These are phyloP conservation scores for Clohesyomyces aquaticus DNA, from an alignment of 495 filamentous ascomycete genomes.

Conservation along the genomic window DNA sequence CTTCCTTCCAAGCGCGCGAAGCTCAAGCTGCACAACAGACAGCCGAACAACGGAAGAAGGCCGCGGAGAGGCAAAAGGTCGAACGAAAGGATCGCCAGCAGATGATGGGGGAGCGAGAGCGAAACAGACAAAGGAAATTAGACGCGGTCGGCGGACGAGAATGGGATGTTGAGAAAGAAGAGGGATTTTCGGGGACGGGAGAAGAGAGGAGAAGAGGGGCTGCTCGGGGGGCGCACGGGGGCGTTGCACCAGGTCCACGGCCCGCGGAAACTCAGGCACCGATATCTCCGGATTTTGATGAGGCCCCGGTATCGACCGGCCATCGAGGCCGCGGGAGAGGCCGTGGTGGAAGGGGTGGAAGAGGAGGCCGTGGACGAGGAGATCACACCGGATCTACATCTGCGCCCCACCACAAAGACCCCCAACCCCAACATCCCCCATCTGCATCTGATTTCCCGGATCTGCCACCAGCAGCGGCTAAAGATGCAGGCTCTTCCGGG, in stretches of 20 bases:
- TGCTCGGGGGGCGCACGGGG: conserved; percentile 64
- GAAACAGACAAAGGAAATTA: conserved; percentile 71
- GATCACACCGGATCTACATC: conserved; percentile 9
- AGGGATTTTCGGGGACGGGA: conserved; percentile 55
- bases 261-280: too few species aligned
- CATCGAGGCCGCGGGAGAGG: conserved; percentile 20
- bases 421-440: conserved; percentile 30
- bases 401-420: not conserved
- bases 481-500: not conserved
- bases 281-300: too few species aligned
- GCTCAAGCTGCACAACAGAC: conserved; percentile 51
- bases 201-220: conserved; percentile 51
- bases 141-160: conserved; percentile 67
- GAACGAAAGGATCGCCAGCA: conserved; percentile 61
- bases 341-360: conserved; percentile 25
- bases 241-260: conserved; percentile 46
- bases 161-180: conserved; percentile 77
- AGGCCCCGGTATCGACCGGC: too few species aligned
- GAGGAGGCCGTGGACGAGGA: conserved; percentile 24
- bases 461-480: conserved; percentile 31
- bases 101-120: conserved; percentile 73
- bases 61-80: conserved; percentile 51
- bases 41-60: conserved; percentile 25
- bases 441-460: conserved; percentile 41
- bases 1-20: conserved; percentile 68